Base-by-base conservation (phyloP, 1,284 basidiomycete species). In the Lentinula novae-zelandiae region DNA sequence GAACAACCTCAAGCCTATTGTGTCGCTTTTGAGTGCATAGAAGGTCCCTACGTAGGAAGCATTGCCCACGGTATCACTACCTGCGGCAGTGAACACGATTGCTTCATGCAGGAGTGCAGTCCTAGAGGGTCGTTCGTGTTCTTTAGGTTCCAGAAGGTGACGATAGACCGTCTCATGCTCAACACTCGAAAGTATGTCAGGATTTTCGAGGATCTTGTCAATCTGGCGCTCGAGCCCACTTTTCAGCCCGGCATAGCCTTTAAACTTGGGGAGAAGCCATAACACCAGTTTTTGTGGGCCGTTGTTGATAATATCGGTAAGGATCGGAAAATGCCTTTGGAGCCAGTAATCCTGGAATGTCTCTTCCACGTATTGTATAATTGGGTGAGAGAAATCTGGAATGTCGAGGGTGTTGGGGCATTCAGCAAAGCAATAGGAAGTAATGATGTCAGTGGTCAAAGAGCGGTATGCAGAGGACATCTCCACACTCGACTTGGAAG, bases 51-150 rank as follows among this genome's bases (percentile, higher is more conserved):
- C 64, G 48, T 63, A 68, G 51, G 64, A 69, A 5, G 66, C 63
- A 59, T 69, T 69, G 33, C 68, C 70, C 22, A 69, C 65, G 2
- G 72, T 72, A 60, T 76, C 74, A n/a, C 67, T 68, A 8, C 73
- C 73, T 2, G 72, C 73, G 6, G 65, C 67, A 15, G 73, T 63
- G 12, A 73, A 65, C n/a, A 68, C 64, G 20, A 68, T 58, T 2
- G 70, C 71, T 61, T 75, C 73, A 36, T 73, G 66, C 15, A 68
- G 13, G 6, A 73, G 64, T n/a, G 62, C 58, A 15, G 61, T 58
- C 40, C 53, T 59, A 33, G 67, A 64, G 20, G 52, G 40, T 12
- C 48, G 53, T 10, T 50, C 15, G 20, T 48, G 42, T 42, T 63
- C 60, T 17, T 65, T 62, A 10, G 63, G 64, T 46, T 60, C 64